These are phyloP conservation scores for Fusarium agapanthi DNA, from an alignment of 2,329 filamentous ascomycete species.

Conservation along the genomic window DNA sequence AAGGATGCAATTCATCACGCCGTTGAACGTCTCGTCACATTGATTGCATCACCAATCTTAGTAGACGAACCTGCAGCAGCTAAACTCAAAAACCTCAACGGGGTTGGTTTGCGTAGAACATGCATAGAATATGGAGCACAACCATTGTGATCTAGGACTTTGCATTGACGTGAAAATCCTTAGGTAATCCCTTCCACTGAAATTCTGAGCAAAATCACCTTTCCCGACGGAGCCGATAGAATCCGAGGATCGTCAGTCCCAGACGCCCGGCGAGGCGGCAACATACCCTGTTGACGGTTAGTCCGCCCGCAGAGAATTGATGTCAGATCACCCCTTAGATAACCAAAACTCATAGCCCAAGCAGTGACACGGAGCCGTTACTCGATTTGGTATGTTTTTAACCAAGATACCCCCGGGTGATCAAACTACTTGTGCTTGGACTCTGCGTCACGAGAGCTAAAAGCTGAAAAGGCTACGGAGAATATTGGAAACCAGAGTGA, in stretches of 20 bases:
- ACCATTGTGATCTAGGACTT: neutral
- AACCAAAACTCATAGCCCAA: neutral
- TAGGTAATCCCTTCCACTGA: neutral
- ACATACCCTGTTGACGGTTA: conserved; percentile 3
- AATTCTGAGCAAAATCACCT: neutral
- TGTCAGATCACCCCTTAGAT: neutral
- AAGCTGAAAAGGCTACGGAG: neutral
- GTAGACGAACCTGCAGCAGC: neutral
- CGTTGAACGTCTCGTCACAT: neutral
- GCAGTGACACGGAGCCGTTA: neutral
- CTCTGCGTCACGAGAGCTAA: neutral
- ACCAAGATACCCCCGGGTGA: neutral
- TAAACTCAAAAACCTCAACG: neutral
- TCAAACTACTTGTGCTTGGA: neutral
- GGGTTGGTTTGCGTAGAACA: neutral
- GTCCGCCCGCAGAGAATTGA: neutral
- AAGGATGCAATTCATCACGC: neutral
- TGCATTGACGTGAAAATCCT: neutral
- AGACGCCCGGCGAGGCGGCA: neutral
- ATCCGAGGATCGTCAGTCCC: neutral
- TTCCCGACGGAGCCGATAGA: neutral
- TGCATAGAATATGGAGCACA: neutral
- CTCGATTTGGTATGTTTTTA: neutral
- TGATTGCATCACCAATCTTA: neutral
- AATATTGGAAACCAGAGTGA: neutral